Conservation (phyloP, 2,329 filamentous ascomycete genomes). For the Aulographum hederae region DNA sequence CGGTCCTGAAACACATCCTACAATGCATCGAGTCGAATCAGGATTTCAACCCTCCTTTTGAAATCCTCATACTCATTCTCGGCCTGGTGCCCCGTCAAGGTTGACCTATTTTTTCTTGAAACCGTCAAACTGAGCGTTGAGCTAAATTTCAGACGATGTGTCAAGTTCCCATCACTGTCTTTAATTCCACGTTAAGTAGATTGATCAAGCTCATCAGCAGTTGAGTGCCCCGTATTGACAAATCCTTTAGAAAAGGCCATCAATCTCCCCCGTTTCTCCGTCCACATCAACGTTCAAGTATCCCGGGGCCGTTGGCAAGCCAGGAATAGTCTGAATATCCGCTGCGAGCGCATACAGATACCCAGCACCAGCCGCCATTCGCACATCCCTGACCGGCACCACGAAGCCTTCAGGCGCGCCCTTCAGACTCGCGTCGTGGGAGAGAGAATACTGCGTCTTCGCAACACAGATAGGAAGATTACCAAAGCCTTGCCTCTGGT, state of each 20-base stretch:
- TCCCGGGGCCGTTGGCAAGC: constrained; percentile 82
- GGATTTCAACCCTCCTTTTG: too few species aligned
- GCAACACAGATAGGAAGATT: constrained; percentile 92
- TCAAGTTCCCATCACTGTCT: too few species aligned
- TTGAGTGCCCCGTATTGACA: too few species aligned
- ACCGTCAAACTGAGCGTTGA: too few species aligned
- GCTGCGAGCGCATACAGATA: constrained; percentile 91
- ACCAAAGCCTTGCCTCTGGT: constrained; percentile 78
- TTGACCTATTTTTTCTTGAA: too few species aligned
- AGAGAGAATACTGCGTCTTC: constrained; percentile 96
- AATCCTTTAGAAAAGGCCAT: constrained; percentile 84
- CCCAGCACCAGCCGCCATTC: constrained; percentile 84
- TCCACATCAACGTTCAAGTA: constrained; percentile 80
- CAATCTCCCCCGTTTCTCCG: constrained; percentile 32
- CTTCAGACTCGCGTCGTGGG: constrained; percentile 84
- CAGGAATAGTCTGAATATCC: constrained; percentile 96
- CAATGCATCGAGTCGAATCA: too few species aligned
- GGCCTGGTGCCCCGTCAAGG: too few species aligned
- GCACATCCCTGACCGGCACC: constrained; percentile 82
- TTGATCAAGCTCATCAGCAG: too few species aligned
- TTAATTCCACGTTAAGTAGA: too few species aligned
- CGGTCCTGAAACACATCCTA: too few species aligned
- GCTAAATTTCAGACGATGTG: too few species aligned
- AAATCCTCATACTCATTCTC: too few species aligned
- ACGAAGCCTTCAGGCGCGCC: constrained; percentile 90